phyloP scores from a whole-genome alignment of 768 basidiomycete genomes.

The Podaxis sp. region DNA sequence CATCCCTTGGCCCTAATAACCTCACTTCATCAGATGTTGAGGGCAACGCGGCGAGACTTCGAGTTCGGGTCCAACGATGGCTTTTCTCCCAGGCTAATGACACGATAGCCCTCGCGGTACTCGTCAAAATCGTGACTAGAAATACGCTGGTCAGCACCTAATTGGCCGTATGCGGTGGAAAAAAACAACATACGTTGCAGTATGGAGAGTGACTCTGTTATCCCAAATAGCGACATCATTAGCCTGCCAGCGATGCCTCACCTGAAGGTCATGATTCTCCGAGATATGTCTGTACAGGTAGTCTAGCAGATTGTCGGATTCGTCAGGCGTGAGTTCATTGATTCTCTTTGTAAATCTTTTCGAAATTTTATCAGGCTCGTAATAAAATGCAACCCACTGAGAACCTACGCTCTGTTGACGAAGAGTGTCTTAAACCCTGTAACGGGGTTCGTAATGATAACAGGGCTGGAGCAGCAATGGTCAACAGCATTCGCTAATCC shows the following conservation, averaged over 20 bases:
- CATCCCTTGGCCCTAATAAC: not conserved
- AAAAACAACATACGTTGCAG: slow-evolving; percentile 29
- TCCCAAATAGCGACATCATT: slow-evolving; percentile 62
- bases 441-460: slow-evolving; percentile 56
- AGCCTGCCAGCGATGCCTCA: slow-evolving; percentile 45
- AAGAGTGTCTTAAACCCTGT: slow-evolving; percentile 56
- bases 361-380: not conserved
- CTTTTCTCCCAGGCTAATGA: slow-evolving; percentile 48
- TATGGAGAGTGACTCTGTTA: slow-evolving; percentile 49
- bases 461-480: slow-evolving; percentile 26
- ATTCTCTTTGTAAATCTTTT: slow-evolving; percentile 39
- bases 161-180: not conserved
- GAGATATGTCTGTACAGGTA: slow-evolving; percentile 46
- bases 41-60: slow-evolving; percentile 20
- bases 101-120: slow-evolving; percentile 42
- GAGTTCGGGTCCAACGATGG: slow-evolving; percentile 44
- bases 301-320: slow-evolving; percentile 46
- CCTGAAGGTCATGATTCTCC: slow-evolving; percentile 57
- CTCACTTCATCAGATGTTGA: not conserved
- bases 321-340: slow-evolving; percentile 48
- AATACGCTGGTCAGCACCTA: not conserved
- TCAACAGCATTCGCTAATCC: not conserved
- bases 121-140: slow-evolving; percentile 30
- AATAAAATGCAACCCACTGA: not conserved
- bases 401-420: slow-evolving; percentile 42